Evolutionary conservation across 1,284 basidiomycete species (phyloP).

Genomic region (Cutaneotrichosporon arboriforme): DNA sequence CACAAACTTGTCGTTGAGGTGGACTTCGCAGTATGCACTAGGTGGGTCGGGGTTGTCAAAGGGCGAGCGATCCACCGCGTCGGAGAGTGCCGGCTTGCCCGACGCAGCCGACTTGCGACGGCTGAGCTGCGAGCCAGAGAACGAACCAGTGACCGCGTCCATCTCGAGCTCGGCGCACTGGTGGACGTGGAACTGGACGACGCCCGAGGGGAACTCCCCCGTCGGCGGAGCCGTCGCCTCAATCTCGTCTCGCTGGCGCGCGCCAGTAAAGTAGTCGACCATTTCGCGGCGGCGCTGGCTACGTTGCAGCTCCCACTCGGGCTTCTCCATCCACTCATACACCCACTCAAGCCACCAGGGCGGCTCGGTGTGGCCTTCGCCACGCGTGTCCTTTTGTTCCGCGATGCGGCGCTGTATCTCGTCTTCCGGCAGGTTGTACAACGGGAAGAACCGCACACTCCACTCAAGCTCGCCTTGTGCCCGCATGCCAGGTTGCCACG

Average conservation of each 20-base stretch:
- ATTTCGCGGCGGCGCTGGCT: conserved; percentile 38
- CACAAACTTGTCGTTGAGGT: conserved; percentile 50
- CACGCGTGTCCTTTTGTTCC: conserved; percentile 4
- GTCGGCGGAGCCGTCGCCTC: conserved; percentile 40
- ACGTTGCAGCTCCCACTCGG: conserved; percentile 41
- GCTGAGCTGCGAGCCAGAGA: conserved; percentile 20
- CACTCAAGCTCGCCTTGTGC: conserved; percentile 37
- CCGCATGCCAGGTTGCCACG: conserved; percentile 35
- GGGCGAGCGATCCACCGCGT: conserved; percentile 37
- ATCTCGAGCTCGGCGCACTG: conserved; percentile 45
- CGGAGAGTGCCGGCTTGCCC: conserved; percentile 40
- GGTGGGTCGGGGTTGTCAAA: conserved; percentile 45
- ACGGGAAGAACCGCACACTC: conserved; percentile 42
- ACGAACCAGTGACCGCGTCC: conserved; percentile 37
- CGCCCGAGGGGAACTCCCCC: conserved; percentile 35
- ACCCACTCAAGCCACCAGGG: conserved; percentile 37
- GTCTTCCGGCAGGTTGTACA: conserved; percentile 40
- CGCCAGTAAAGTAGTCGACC: conserved; percentile 42
- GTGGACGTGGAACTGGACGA: conserved; percentile 46
- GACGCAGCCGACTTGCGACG: conserved; percentile 29
- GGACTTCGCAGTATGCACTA: conserved; percentile 48
- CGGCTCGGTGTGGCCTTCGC: conserved; percentile 9
- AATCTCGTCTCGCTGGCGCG: conserved; percentile 42
- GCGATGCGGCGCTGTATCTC: conserved; percentile 23
- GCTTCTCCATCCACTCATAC: conserved; percentile 22